Evolutionary conservation across 208 protist species (phyloP), one percentile per base, ranked within the genome.

Genomic region (Leishmania tarentolae): DNA sequence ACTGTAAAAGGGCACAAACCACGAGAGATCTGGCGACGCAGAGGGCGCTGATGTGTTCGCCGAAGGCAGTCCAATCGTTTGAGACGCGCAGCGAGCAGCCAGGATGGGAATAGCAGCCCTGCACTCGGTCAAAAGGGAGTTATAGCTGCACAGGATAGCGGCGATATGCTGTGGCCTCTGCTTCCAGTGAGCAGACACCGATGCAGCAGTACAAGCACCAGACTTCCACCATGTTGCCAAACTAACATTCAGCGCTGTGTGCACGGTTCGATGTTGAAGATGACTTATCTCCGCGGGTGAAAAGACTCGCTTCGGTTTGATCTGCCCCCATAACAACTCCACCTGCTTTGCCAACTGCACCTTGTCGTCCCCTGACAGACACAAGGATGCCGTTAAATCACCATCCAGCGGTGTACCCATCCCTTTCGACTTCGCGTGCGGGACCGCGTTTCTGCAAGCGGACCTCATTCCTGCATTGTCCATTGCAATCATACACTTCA

Each of bases 1-100:
- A n/a, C 76, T 72, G 66, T 70, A 35, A 24, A 79, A 85, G 4
- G 82, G 77, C 24, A 85, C 53, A 63, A 81, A 76, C 61, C 72
- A 85, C 52, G 76, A 35, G 28, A 61, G 24, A 61, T 63, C 28
- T 4, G 69, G 28, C 69, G 69, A 31, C 8, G 15, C 1, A 40
- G 57, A 13, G 24, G 57, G 19, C 56, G 37, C 75, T 6, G 47
- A 72, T 46, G 75, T 24, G 11, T 19, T 68, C 53, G 63, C 0
- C 28, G 35, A 28, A 47, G 42, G 37, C 8, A 53, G 31, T 11
- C 17, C 24, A 11, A 8, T 7, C 17, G 66, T 15, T 40, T 53
- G 13, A 21, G 13, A 44, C 46, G 31, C 28, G 35, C n/a, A 42
- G 71, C n/a, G 31, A 19, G 3, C 50, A 50, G 35, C 11, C 24